Base-by-base conservation (phyloP, 805 yeast species). In the Priceomyces castillae region DNA sequence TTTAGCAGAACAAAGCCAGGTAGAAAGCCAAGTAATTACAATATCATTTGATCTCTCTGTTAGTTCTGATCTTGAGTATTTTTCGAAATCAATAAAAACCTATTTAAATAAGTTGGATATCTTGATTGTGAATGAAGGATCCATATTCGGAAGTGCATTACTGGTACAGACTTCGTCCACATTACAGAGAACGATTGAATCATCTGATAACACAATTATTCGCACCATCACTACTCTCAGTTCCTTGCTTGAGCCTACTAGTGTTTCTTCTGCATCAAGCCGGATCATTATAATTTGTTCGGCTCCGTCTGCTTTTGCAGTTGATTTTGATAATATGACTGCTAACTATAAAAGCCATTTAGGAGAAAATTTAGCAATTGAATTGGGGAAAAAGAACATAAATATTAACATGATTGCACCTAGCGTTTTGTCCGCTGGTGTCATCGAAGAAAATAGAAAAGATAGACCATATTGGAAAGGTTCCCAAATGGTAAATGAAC, bases 41-140 rank as follows among this genome's bases (percentile, higher is more conserved):
- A 59, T 23, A 6, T 10, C 84, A 0, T 73, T 82, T 2, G 83
- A 81, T 52, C 61, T 78, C 40, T 69, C 79, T 15, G 65, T 59
- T 34, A 69, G 67, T 10, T 68, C 60, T 10, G 82, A 82, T 7
- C 67, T 70, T 34, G 61, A 64, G 41, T 43, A 59, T n/a, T 71
- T 82, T 47, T 56, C 51, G 30, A 54, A 62, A 2, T 65, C 60
- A 22, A 73, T 73, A 17, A 43, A 56, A 17, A 52, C 58, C 41
- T 50, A 51, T n/a, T 72, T 73, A 20, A 53, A 54, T 16, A 64
- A 70, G 49, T 67, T 82, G 26, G 80, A 82, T 57, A 78, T 82
- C 44, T 66, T 82, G 47, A 69, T 80, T 50, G 84, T 86, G 36
- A 82, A 82, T 51, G 87, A 88, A 3, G 88, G 88, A n/a, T 86